These are phyloP conservation scores for Paecilomyces dactylethromorphus DNA, from an alignment of 2,329 filamentous ascomycete species.

Conservation along the genomic window DNA sequence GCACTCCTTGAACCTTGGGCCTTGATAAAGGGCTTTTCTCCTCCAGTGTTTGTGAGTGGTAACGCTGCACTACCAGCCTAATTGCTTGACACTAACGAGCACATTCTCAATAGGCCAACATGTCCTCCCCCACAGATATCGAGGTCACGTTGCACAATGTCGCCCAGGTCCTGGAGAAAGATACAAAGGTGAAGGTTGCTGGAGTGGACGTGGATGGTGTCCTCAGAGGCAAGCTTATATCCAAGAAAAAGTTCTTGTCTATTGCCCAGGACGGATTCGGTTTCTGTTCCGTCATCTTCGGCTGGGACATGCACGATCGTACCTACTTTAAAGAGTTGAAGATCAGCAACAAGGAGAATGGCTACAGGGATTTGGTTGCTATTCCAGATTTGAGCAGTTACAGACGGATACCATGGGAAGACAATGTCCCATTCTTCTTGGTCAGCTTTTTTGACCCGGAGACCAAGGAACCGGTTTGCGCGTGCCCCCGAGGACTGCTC, in stretches of 20 bases:
- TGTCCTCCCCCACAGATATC: not conserved
- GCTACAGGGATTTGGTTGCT: constrained; percentile 79
- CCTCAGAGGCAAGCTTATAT: constrained; percentile 81
- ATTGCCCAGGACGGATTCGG: constrained; percentile 77
- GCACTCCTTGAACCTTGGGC: not conserved
- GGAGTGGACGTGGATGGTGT: constrained; percentile 83
- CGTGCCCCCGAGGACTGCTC: constrained; percentile 72
- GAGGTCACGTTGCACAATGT: constrained; percentile 56
- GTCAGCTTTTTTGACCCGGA: constrained; percentile 80
- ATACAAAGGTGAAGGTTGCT: constrained; percentile 77
- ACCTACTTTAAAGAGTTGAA: constrained; percentile 80
- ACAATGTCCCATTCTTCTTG: constrained; percentile 77
- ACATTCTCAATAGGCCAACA: not conserved
- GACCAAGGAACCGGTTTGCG: constrained; percentile 62
- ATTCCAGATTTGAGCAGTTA: constrained; percentile 72
- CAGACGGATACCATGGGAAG: constrained; percentile 84
- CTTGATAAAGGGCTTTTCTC: not conserved
- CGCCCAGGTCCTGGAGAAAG: constrained; percentile 59
- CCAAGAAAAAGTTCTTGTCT: constrained; percentile 86
- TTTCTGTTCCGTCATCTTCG: constrained; percentile 90
- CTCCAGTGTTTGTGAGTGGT: not conserved
- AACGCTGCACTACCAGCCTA: not conserved
- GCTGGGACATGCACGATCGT: constrained; percentile 95
- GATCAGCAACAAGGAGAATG: constrained; percentile 86
- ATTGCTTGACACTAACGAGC: not conserved